Evolutionary conservation across 495 filamentous ascomycete genomes (phyloP), one percentile per base, ranked within the genome.

Genomic region (Friedmanniomyces simplex): DNA sequence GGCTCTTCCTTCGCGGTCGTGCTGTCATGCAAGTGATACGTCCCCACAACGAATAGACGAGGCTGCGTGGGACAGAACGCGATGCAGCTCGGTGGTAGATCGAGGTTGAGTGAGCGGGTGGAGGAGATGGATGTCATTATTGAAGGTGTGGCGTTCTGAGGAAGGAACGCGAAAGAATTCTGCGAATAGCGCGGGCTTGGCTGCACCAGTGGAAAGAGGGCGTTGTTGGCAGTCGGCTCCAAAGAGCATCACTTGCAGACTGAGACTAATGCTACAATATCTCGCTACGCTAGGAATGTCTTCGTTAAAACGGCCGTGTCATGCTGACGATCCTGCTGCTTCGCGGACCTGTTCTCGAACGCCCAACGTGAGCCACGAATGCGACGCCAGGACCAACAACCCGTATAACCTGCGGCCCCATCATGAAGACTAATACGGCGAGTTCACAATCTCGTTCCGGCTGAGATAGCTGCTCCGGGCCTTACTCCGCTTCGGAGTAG

Each of bases 371-470:
- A n/a, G n/a, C n/a, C n/a, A n/a, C n/a, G 28, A 32, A 32, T 24
- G 22, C 46, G 12, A 11, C 6, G 39, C 14, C 5, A 43, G 14
- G 2, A 13, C 39, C 5, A 43, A 43, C 39, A n/a, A 3, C 39
- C 18, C 39, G 4, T 43, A 3, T 16, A 20, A 6, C 39, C 46
- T 10, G 11, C 12, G 6, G 6, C 10, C 28, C 3, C 10, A 32
- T 10, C 28, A 32, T 10, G 4, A 32, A 32, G 10, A 3, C 50
- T 71, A 95, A 57, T 87, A 95, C 32, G 89, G 88, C 57, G 86
- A 89, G 65, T 94, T 85, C 10, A 96, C 90, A 45, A 96, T 80
- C 39, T 91, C 86, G 41, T 87, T 83, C 68, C 79, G 79, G 18
- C 83, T 79, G 24, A 95, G 72, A 55, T 82, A 70, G 14, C 74